These are phyloP conservation scores for Pyronema omphalodes DNA, from an alignment of 495 filamentous ascomycete species.

Conservation along the genomic window DNA sequence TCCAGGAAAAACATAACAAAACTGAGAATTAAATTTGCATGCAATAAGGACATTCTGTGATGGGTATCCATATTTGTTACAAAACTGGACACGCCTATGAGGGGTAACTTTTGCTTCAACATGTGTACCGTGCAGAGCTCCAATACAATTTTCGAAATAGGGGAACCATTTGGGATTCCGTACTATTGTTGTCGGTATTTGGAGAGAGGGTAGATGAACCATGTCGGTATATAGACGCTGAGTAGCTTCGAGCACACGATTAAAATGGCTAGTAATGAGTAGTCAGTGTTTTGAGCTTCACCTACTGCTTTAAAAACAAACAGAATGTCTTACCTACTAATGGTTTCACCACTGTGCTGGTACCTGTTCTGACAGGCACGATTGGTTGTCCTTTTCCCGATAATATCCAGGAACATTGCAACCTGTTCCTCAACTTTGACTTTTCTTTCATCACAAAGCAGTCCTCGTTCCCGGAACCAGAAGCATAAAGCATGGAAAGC, in stretches of 20 bases:
- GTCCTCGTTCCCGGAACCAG: no score
- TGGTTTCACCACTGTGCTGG: not conserved
- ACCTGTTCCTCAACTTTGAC: no score
- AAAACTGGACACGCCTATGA: not conserved
- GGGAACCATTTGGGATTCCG: conserved; percentile 3
- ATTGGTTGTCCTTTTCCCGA: not conserved
- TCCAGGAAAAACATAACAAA: conserved; percentile 7
- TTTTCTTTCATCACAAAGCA: no score
- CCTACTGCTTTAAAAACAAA: not conserved
- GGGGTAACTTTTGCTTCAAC: conserved; percentile 1
- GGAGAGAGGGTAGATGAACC: no score
- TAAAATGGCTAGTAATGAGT: not conserved
- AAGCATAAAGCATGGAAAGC: no score
- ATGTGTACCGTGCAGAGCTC: conserved; percentile 12
- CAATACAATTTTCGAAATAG: conserved; percentile 11
- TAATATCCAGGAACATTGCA: conserved; percentile 2
- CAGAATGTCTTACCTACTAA: not conserved
- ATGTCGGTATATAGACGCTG: no score
- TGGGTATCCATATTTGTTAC: conserved; percentile 5
- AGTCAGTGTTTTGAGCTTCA: not conserved
- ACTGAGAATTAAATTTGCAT: conserved; percentile 7
- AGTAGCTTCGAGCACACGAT: no score
- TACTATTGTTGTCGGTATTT: no score
- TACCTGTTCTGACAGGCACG: not conserved
- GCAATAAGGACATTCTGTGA: conserved; percentile 7